Base-by-base conservation (phyloP, 2,329 filamentous ascomycete genomes). In the Immersiporthe knoxdaviesiana region DNA sequence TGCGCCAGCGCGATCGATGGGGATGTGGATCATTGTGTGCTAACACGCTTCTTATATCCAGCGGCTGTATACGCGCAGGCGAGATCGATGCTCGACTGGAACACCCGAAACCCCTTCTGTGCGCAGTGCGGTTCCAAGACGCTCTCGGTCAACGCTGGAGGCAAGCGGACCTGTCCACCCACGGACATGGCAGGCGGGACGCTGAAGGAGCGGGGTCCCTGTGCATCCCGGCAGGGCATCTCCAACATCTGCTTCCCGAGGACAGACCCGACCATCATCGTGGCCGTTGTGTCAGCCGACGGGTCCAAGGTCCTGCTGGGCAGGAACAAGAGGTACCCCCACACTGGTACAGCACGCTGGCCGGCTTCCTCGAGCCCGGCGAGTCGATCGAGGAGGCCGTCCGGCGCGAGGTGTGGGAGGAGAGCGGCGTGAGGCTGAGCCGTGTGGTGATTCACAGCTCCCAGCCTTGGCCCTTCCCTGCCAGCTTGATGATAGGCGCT, bases 211-310 rank as follows among this genome's bases (percentile, higher is more conserved):
- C 89, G 93, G 11, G 85, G 85, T 1, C 86, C 91, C 24, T 99
- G 96, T 80, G 90, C 88, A 10, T 97, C 94, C 0, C 88, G 96
- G 66, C 91, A 89, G 52, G 94, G 93, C 35, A 83, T 99, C 60
- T 97, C 94, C 41, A 99, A 99, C 80, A 85, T 97, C 66, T 91
- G 87, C 76, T 98, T 97, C 84, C 95, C 95, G 2, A 89, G 94
- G 64, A 97, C 95, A 1, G 94, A 97, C 75, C 94, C 94, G 0
- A 97, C 93, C 37, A 94, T 98, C 78, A 99, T 99, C 81, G 94
- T 97, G 81, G 95, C 94, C 0, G 91, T 97, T 14, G 88, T 98
- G 41, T 97, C 92, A 66, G 85, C 90, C 64, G 92, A 97, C 74
- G 91, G 91, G 63, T 87, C 90, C 73, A 88, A 89, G 71, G 82